phyloP scores from a whole-genome alignment of 768 basidiomycete species.

The Rhodotorula babjevae region DNA sequence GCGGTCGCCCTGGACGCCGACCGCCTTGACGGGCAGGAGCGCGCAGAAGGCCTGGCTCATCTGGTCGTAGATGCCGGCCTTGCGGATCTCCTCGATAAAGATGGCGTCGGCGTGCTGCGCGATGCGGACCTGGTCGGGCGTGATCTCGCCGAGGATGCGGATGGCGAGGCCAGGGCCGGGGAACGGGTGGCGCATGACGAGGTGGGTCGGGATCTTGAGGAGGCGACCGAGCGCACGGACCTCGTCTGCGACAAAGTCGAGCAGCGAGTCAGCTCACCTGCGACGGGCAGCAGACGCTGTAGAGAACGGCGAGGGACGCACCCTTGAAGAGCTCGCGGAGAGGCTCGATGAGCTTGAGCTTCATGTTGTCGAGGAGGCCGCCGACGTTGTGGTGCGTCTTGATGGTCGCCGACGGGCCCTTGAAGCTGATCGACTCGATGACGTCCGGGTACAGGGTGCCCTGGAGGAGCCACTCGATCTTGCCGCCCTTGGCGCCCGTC shows the following conservation, averaged over 20 bases:
- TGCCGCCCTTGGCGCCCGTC: conserved; percentile 56
- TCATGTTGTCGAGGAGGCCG: conserved; percentile 93
- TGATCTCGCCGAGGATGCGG: conserved; percentile 93
- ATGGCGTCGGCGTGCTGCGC: conserved; percentile 88
- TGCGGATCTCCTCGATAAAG: conserved; percentile 96
- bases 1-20: conserved; percentile 95
- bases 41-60: conserved; percentile 97
- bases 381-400: conserved; percentile 99
- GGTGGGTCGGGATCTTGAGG: conserved; percentile 80
- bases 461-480: conserved; percentile 95
- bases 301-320: conserved; percentile 45
- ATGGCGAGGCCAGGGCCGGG: conserved; percentile 97
- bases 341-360: conserved; percentile 96
- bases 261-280: background rate
- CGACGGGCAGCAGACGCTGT: background rate
- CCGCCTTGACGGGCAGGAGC: conserved; percentile 88
- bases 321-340: conserved; percentile 97
- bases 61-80: conserved; percentile 82
- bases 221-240: conserved; percentile 87
- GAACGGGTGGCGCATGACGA: conserved; percentile 97
- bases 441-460: conserved; percentile 98
- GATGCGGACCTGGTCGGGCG: conserved; percentile 82
- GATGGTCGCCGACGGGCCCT: conserved; percentile 96
- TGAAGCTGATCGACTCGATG: conserved; percentile 98
- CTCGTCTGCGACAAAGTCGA: conserved; percentile 61